A percentile compares a stretch with the other conserved stretches of the same genome.
phyloP scores from a whole-genome alignment of 1,284 basidiomycete species.

The Ustilago trichophora region DNA sequence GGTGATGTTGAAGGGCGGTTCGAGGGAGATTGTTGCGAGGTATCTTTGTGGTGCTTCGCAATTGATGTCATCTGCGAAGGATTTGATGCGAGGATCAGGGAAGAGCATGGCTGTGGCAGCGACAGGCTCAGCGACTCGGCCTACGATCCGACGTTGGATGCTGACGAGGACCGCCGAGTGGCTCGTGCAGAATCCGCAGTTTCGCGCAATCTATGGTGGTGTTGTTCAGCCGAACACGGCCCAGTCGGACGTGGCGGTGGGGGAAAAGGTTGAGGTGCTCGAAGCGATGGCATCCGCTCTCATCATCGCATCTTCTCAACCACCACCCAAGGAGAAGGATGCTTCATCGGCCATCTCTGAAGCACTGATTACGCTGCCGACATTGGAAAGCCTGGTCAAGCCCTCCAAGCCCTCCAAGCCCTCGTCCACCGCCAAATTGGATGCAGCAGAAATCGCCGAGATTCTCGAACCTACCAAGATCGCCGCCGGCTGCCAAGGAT shows the following conservation, averaged over 20 bases:
- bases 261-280: conserved; percentile 40
- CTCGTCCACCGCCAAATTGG: no score
- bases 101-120: no score
- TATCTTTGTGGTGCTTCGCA: no score
- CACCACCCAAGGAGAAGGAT: not conserved
- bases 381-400: conserved; percentile 9
- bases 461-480: conserved; percentile 49
- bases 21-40: conserved; percentile 10
- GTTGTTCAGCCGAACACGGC: not conserved
- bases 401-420: not conserved
- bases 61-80: no score
- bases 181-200: conserved; percentile 37
- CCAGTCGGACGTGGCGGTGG: not conserved
- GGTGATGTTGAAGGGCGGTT: conserved; percentile 4
- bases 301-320: not conserved
- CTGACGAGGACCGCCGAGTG: conserved; percentile 27
- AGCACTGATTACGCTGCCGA: conserved; percentile 2
- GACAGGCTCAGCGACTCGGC: no score
- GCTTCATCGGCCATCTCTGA: no score
- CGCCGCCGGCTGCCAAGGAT: conserved; percentile 51
- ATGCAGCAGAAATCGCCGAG: not conserved
- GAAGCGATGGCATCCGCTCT: conserved; percentile 28
- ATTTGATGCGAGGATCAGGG: no score
- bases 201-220: conserved; percentile 30
- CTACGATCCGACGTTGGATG: conserved; percentile 16